A percentile compares a stretch with the other conserved stretches of the same genome.
phyloP scores from a whole-genome alignment of 139 green algal genomes.

The Tetraselmis striata region DNA sequence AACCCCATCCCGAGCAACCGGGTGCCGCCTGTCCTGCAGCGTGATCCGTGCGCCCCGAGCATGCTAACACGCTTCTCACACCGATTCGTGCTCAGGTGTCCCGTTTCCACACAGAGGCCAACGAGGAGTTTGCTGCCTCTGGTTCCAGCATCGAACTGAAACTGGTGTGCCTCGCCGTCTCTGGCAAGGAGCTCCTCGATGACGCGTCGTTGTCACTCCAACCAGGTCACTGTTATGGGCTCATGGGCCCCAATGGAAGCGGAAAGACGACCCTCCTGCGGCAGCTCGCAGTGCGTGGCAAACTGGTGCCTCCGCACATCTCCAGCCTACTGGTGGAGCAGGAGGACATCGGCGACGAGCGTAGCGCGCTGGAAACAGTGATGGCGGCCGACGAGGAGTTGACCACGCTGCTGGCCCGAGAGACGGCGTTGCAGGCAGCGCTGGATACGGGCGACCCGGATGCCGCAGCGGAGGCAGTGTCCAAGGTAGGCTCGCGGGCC shows the following conservation, averaged over 20 bases:
- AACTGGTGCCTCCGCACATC: background rate
- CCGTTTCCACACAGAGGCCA: background rate
- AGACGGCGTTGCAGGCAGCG: background rate
- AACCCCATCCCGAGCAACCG: too few species aligned
- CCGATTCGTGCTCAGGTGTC: too few species aligned
- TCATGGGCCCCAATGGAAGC: constrained; percentile 58
- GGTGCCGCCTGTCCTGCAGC: too few species aligned
- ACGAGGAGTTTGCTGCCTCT: background rate
- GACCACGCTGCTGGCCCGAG: background rate
- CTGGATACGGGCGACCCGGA: background rate
- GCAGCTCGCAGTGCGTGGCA: constrained; percentile 18
- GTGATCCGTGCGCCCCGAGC: too few species aligned
- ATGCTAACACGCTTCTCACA: too few species aligned
- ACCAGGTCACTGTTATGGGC: constrained; percentile 37
- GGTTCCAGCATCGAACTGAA: background rate
- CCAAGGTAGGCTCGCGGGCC: background rate
- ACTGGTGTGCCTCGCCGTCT: background rate
- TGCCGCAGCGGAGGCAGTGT: background rate
- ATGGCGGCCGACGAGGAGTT: background rate
- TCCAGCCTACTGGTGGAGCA: background rate
- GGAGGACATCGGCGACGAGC: constrained; percentile 8
- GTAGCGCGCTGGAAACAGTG: constrained; percentile 26
- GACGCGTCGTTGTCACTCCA: background rate
- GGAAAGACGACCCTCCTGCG: constrained; percentile 42
- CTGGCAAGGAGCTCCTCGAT: background rate